Base-by-base conservation (phyloP, 768 basidiomycete species). In the Russula abietina region DNA sequence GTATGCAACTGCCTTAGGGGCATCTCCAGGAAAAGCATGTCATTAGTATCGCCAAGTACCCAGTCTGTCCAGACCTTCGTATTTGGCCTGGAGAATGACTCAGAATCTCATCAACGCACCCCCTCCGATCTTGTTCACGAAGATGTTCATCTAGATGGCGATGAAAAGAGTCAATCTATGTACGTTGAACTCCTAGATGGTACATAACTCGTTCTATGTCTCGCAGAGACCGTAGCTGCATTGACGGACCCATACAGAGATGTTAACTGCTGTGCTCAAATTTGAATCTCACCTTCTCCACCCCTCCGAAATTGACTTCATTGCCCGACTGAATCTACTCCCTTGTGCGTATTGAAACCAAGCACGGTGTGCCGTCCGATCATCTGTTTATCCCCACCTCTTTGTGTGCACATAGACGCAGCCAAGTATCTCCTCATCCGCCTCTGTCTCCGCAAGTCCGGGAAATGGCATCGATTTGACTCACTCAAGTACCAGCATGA, bases 401-500 rank as follows among this genome's bases (percentile, higher is more conserved):
- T 39, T 52, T 38, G 12, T 57, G 36, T 57, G 36, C 33, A 24
- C 36, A 9, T 58, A 87, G 85, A 83, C 67, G 71, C 78, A 16
- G 80, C 85, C 3, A 77, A 80, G 30, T 88, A 86, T 71, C 80
- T 89, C 17, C 78, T 88, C 64, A 77, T 83, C 19, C 81, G 86
- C 24, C 74, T 89, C 10, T 76, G 83, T n/a, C 75, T 87, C 9
- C 81, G 87, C 55, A 85, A 84, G 66, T 76, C 75, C 32, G 78
- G 76, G 60, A 77, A 78, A 66, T 85, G 85, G 76, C 79, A 83
- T 61, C 79, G 82, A 3, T 73, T 80, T 6, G 72, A 73, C 45
- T 65, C 73, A 2, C 72, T 87, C 24, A 78, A 74, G 61, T 82
- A 81, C 58, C 68, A 70, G 55, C 49, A 57, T 8, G 78, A 80